phyloP scores from a whole-genome alignment of 345 rosid genomes.

The Salix brachista region DNA sequence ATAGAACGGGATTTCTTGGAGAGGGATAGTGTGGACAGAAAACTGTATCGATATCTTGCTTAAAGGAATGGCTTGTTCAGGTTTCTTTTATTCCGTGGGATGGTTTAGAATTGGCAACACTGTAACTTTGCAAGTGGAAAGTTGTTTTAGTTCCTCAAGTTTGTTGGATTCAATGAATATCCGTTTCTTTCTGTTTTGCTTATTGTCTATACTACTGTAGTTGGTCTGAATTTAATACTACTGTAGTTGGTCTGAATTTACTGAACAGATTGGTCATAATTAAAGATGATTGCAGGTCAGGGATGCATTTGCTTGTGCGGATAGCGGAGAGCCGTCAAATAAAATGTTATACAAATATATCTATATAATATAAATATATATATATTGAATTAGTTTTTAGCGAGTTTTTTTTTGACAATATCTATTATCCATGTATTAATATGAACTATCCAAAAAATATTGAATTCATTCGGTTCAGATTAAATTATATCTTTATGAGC shows the following conservation, averaged over 20 bases:
- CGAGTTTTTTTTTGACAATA: too few relatives aligned
- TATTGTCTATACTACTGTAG: background rate
- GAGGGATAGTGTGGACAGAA: slow-evolving; percentile 81
- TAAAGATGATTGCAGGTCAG: background rate
- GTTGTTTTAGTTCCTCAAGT: slow-evolving; percentile 18
- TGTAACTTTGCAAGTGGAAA: slow-evolving; percentile 16
- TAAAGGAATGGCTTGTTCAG: slow-evolving; percentile 28
- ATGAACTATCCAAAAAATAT: too few relatives aligned
- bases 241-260: slow-evolving; percentile 2
- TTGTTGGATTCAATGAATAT: slow-evolving; percentile 22
- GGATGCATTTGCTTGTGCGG: background rate
- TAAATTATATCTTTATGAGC: too few relatives aligned
- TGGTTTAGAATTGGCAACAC: slow-evolving; percentile 8
- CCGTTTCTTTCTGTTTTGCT: slow-evolving; percentile 14
- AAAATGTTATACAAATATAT: too few relatives aligned
- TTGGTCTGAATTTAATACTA: slow-evolving; percentile 1
- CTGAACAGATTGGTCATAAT: background rate
- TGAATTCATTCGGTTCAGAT: too few relatives aligned
- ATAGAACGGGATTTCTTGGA: slow-evolving; percentile 97
- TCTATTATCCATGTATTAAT: too few relatives aligned
- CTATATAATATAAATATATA: too few relatives aligned
- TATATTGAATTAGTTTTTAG: too few relatives aligned
- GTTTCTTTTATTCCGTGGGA: slow-evolving; percentile 10
- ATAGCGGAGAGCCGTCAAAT: background rate
- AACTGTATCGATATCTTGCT: slow-evolving; percentile 89